phyloP scores from a whole-genome alignment of 106 monocot species.

The Allium fistulosum region DNA sequence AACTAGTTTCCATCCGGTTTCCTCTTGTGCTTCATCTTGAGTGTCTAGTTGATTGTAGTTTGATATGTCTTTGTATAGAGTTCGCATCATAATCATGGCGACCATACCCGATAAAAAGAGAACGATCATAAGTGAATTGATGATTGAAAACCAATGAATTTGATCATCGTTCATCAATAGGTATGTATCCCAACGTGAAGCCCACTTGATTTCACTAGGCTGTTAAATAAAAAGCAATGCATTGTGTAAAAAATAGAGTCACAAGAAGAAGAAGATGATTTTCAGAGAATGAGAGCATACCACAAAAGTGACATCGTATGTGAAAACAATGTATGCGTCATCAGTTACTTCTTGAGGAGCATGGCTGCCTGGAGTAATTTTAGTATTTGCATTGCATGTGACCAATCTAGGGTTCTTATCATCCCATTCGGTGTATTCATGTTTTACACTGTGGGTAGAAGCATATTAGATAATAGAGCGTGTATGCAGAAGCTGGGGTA shows the following conservation, averaged over 20 bases:
- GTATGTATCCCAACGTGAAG: conserved; percentile 77
- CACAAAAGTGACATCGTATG: conserved; percentile 60
- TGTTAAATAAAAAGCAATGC: conserved; percentile 9
- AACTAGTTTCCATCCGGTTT: conserved; percentile 74
- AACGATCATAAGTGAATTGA: conserved; percentile 71
- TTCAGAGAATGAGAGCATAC: conserved; percentile 13
- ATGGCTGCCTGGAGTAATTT: conserved; percentile 32
- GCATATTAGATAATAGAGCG: neutral
- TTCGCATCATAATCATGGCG: conserved; percentile 79
- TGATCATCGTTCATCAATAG: conserved; percentile 75
- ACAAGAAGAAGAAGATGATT: conserved; percentile 20
- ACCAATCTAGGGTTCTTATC: conserved; percentile 47
- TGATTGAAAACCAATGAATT: conserved; percentile 77
- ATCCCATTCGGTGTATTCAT: conserved; percentile 58
- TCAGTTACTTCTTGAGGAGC: conserved; percentile 50
- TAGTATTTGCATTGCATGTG: conserved; percentile 51
- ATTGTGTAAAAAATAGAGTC: neutral
- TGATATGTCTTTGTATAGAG: conserved; percentile 62
- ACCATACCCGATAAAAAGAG: conserved; percentile 77
- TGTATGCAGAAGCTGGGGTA: no score
- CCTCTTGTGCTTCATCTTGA: conserved; percentile 73
- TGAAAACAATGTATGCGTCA: conserved; percentile 47
- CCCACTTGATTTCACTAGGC: conserved; percentile 69
- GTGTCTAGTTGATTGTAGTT: conserved; percentile 70
- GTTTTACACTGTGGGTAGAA: conserved; percentile 35